Conservation (phyloP, 2,329 filamentous ascomycete species). For the Penicillium sp. region DNA sequence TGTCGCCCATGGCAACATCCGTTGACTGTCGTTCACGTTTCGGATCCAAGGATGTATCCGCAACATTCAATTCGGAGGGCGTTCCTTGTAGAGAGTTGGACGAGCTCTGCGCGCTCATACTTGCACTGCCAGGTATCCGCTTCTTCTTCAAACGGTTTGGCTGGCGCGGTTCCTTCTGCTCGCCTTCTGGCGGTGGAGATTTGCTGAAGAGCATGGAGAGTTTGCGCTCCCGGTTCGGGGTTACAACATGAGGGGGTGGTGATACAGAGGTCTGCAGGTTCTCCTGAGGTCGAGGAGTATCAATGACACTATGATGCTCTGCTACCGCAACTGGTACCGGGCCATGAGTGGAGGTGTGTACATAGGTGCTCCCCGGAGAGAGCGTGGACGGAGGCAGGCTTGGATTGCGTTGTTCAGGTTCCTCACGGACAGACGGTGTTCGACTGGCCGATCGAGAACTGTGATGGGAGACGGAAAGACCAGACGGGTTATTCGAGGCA, state of each 20-base stretch:
- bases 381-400: conserved; percentile 10
- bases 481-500: conserved; percentile 45
- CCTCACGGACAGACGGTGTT: conserved; percentile 23
- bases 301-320: conserved; percentile 14
- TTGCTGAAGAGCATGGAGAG: conserved; percentile 67
- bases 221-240: conserved; percentile 64
- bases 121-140: conserved; percentile 69
- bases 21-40: conserved; percentile 21
- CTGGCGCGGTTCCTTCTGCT: conserved; percentile 61
- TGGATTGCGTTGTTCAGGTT: conserved; percentile 12
- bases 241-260: conserved; percentile 45
- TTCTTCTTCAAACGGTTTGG: conserved; percentile 94
- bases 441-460: conserved; percentile 33
- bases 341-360: conserved; percentile 36
- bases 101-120: conserved; percentile 88
- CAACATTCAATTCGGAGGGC: conserved; percentile 43
- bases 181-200: conserved; percentile 62
- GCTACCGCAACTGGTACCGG: conserved; percentile 26
- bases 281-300: conserved; percentile 32
- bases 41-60: conserved; percentile 25
- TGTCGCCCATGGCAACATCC: conserved; percentile 26
- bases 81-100: conserved; percentile 66
- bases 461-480: conserved; percentile 29
- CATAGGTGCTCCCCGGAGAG: conserved; percentile 22
- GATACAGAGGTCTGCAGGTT: conserved; percentile 48